Evolutionary conservation across 148 eudicot species (phyloP).

Genomic region (Heliosperma pusillum): DNA sequence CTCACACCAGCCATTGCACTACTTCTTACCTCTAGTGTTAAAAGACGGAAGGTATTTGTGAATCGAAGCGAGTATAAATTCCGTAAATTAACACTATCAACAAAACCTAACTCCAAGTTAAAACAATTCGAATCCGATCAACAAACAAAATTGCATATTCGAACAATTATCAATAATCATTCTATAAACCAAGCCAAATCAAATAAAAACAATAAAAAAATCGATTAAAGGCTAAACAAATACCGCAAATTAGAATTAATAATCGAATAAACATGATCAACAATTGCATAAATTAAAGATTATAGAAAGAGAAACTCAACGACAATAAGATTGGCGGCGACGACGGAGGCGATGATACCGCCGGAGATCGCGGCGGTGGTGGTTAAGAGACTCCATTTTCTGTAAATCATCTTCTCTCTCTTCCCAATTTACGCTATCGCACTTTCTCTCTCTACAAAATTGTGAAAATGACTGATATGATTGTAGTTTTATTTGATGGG

Average conservation of each 20-base stretch:
- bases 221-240: neutral
- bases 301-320: slow-evolving; percentile 17
- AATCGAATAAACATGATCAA: neutral
- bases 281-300: neutral
- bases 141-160: neutral
- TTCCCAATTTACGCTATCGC: slow-evolving; percentile 7
- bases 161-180: too few relatives aligned
- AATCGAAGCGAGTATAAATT: neutral
- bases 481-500: neutral
- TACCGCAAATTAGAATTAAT: neutral
- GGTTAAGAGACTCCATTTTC: slow-evolving; percentile 77
- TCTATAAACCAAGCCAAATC: too few relatives aligned
- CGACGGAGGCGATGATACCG: slow-evolving; percentile 41
- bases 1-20: too few relatives aligned
- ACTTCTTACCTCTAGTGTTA: too few relatives aligned
- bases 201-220: neutral
- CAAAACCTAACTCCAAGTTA: neutral
- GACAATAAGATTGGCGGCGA: slow-evolving; percentile 42
- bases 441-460: neutral
- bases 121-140: neutral
- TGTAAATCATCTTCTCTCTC: slow-evolving; percentile 51
- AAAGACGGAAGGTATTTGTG: too few relatives aligned
- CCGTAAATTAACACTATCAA: too few relatives aligned
- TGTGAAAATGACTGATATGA: neutral
- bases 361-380: slow-evolving; percentile 47